Conservation (phyloP, 2,329 filamentous ascomycete species). For the Aspergillus thermomutatus region DNA sequence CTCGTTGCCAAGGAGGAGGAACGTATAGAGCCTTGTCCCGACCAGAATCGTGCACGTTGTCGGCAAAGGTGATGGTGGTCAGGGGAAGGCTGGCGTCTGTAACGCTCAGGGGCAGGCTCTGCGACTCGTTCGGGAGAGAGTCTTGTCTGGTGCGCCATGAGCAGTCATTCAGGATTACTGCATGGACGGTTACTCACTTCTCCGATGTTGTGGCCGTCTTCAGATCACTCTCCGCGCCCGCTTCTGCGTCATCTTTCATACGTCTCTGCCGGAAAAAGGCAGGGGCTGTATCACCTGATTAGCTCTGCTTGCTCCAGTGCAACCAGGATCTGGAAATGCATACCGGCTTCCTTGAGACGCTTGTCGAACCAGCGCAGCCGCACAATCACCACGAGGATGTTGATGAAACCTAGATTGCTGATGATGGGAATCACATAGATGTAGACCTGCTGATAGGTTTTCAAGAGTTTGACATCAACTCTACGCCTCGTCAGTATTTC, state of each 20-base stretch:
- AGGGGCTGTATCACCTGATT: background rate
- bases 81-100: background rate
- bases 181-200: background rate
- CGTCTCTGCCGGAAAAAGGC: background rate
- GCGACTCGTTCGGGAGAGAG: background rate
- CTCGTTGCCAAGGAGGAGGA: conserved; percentile 20
- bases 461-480: conserved; percentile 49
- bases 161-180: background rate
- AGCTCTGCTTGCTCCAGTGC: background rate
- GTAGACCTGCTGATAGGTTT: conserved; percentile 51
- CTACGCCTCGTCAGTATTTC: conserved; percentile 24
- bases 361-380: conserved; percentile 50
- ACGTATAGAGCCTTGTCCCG: conserved; percentile 22
- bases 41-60: background rate
- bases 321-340: background rate
- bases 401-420: conserved; percentile 50
- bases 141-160: background rate
- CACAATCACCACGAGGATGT: conserved; percentile 48
- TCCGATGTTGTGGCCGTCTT: background rate
- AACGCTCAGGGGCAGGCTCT: background rate
- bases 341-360: conserved; percentile 40
- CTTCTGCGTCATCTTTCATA: background rate
- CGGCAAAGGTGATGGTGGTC: conserved; percentile 10
- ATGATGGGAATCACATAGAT: conserved; percentile 51
- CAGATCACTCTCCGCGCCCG: background rate